Percentiles rank a stretch among this genome's conserved stretches.
Evolutionary conservation across 805 yeast species (phyloP).

Genomic region (baker's yeast (Saccharomyces cerevisiae)): DNA sequence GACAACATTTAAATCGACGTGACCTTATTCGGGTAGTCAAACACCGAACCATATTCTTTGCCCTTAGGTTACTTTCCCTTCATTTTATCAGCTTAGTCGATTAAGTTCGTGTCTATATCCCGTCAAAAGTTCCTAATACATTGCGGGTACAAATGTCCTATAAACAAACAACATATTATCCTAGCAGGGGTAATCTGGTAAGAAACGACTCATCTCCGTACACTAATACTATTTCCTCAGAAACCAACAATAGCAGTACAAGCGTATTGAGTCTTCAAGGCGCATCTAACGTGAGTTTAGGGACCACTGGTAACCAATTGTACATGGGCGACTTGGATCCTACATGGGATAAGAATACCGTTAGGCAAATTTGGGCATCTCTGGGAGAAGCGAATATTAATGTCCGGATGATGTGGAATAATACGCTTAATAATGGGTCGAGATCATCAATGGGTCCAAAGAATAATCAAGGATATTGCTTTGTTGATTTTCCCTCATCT

Average conservation of each 20-base stretch:
- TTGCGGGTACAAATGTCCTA: slow-evolving; percentile 17
- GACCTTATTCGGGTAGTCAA: neutral
- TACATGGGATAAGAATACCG: slow-evolving; percentile 65
- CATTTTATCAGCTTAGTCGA: neutral
- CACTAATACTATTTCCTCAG: neutral
- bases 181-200: neutral
- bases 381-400: slow-evolving; percentile 53
- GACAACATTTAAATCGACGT: neutral
- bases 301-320: slow-evolving; percentile 27
- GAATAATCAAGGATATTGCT: slow-evolving; percentile 68
- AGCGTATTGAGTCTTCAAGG: neutral
- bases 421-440: slow-evolving; percentile 26
- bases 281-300: neutral
- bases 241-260: neutral
- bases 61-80: neutral
- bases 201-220: neutral
- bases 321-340: slow-evolving; percentile 94
- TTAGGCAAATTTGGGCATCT: slow-evolving; percentile 60
- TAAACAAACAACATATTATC: neutral
- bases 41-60: neutral
- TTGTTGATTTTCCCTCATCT: slow-evolving; percentile 59
- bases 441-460: slow-evolving; percentile 18
- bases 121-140: neutral
- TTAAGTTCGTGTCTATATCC: neutral
- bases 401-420: slow-evolving; percentile 68